Percentiles rank a stretch among this genome's conserved stretches.
phyloP scores from a whole-genome alignment of 306 rosid genomes.

The Geum urbanum region DNA sequence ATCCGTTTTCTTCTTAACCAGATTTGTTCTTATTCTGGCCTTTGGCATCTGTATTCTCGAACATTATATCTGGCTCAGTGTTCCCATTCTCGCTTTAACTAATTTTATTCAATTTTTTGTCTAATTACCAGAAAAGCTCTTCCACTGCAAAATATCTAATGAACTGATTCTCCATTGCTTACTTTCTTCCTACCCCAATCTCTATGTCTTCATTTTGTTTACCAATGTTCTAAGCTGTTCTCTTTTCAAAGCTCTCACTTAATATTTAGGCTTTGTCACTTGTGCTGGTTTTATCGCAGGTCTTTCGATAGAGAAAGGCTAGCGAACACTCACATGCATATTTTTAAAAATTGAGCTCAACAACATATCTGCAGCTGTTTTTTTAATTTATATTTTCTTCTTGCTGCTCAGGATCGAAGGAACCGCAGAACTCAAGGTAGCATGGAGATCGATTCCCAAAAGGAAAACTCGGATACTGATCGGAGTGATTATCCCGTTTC shows the following conservation, averaged over 20 bases:
- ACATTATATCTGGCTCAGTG: background rate
- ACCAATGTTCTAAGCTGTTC: background rate
- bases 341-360: background rate
- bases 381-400: background rate
- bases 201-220: background rate
- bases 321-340: background rate
- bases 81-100: background rate
- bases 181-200: background rate
- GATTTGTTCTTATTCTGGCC: background rate
- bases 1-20: background rate
- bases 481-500: slow-evolving; percentile 59
- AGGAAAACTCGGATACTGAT: slow-evolving; percentile 71
- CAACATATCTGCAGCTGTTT: background rate
- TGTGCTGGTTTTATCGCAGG: background rate
- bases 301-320: background rate
- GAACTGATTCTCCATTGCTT: background rate
- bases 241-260: background rate
- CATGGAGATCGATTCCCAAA: slow-evolving; percentile 71
- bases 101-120: background rate
- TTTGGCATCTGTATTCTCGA: background rate
- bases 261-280: background rate
- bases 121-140: background rate
- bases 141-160: background rate
- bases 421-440: slow-evolving; percentile 59
- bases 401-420: slow-evolving; percentile 71